These are phyloP conservation scores for Hymenoscyphus infarciens DNA, from an alignment of 2,329 filamentous ascomycete genomes.

Conservation along the genomic window DNA sequence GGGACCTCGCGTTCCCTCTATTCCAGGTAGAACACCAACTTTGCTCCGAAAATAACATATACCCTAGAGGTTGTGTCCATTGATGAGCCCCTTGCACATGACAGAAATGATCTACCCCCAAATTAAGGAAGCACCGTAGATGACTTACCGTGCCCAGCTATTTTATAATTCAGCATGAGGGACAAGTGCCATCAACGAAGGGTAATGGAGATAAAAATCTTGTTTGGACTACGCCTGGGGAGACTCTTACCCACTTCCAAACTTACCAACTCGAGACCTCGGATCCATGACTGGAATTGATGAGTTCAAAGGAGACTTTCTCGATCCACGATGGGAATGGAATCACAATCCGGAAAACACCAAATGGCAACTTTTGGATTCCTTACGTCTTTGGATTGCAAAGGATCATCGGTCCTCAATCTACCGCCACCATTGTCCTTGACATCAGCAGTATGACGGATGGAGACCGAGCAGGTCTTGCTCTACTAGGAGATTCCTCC, in stretches of 20 bases:
- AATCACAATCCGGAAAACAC: slow-evolving; percentile 56
- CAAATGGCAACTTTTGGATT: slow-evolving; percentile 43
- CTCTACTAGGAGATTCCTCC: slow-evolving; percentile 50
- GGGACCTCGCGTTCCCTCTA: no score
- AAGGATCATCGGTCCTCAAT: slow-evolving; percentile 43
- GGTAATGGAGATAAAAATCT: no score
- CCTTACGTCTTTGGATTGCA: slow-evolving; percentile 46
- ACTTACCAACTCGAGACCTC: neutral
- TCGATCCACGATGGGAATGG: slow-evolving; percentile 54
- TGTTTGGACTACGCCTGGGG: neutral
- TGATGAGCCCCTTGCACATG: no score
- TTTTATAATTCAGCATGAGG: no score
- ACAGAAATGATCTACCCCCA: no score
- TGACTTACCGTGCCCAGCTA: no score
- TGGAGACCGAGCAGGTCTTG: slow-evolving; percentile 51
- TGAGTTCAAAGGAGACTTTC: slow-evolving; percentile 37
- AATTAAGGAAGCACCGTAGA: no score
- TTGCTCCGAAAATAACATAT: no score
- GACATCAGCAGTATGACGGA: slow-evolving; percentile 46
- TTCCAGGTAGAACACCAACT: no score
- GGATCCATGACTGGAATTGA: slow-evolving; percentile 40
- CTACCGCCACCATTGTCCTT: slow-evolving; percentile 47
- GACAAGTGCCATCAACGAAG: no score
- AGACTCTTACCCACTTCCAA: neutral
- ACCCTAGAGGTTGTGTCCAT: no score